phyloP scores from a whole-genome alignment of 805 yeast genomes.

The Ogataea siamensis region DNA sequence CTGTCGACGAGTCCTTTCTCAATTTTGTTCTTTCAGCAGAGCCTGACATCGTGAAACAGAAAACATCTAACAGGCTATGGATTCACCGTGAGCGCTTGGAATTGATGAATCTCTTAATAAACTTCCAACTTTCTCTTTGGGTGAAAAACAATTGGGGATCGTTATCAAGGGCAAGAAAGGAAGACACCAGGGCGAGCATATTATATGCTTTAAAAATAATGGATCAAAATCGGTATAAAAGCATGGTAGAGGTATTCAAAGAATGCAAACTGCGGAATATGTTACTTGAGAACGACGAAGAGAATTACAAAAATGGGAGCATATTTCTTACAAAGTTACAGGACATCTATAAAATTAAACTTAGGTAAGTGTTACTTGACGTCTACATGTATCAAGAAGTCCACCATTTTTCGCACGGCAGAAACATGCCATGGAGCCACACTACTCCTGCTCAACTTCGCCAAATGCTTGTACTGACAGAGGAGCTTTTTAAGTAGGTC shows the following conservation, averaged over 20 bases:
- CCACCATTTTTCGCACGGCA: slow-evolving; percentile 62
- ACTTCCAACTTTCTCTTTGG: slow-evolving; percentile 19
- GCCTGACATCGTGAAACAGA: slow-evolving; percentile 8
- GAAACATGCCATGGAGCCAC: slow-evolving; percentile 69
- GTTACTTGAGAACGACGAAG: background rate
- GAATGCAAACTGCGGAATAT: slow-evolving; percentile 7
- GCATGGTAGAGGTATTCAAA: slow-evolving; percentile 9
- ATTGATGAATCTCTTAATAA: slow-evolving; percentile 12
- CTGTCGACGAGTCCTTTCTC: slow-evolving; percentile 10
- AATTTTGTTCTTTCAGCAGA: slow-evolving; percentile 9
- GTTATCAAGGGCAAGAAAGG: slow-evolving; percentile 1
- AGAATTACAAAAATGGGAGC: background rate
- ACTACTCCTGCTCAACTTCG: slow-evolving; percentile 29
- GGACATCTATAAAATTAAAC: slow-evolving; percentile 6
- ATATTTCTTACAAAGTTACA: slow-evolving; percentile 2
- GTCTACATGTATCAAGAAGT: slow-evolving; percentile 54
- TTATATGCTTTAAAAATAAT: slow-evolving; percentile 6
- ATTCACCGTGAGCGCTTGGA: background rate
- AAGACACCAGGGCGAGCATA: slow-evolving; percentile 2
- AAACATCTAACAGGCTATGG: background rate
- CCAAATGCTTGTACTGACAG: slow-evolving; percentile 54
- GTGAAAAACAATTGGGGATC: slow-evolving; percentile 14
- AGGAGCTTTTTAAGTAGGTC: slow-evolving; percentile 55
- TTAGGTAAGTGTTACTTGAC: slow-evolving; percentile 35
- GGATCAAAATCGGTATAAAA: slow-evolving; percentile 10